Conservation (phyloP, 192 early-diverging fungal genomes). For the Coemansia javaensis region DNA sequence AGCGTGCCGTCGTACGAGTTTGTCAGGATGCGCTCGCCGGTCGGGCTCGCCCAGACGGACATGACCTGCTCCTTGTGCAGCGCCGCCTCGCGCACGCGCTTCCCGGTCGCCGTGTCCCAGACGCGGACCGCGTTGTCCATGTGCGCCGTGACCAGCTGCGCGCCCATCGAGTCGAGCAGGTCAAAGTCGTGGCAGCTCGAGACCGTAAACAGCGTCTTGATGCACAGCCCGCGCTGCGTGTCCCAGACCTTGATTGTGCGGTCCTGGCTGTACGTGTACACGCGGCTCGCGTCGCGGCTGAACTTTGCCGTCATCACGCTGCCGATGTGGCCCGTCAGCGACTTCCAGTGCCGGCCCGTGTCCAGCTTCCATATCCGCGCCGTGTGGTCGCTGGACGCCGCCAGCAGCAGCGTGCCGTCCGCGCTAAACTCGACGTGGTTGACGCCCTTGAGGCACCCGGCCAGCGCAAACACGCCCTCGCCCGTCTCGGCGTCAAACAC, state of each 20-base stretch:
- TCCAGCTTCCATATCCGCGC: slow-evolving; percentile 80
- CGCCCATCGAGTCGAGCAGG: slow-evolving; percentile 69
- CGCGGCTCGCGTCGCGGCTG: slow-evolving; percentile 65
- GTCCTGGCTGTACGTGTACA: slow-evolving; percentile 94
- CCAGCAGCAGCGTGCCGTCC: slow-evolving; percentile 50
- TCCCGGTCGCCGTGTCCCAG: slow-evolving; percentile 83
- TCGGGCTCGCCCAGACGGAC: slow-evolving; percentile 63
- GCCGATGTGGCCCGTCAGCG: slow-evolving; percentile 90
- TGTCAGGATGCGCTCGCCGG: slow-evolving; percentile 68
- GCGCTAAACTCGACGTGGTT: slow-evolving; percentile 64
- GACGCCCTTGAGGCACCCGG: slow-evolving; percentile 79
- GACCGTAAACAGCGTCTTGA: slow-evolving; percentile 85
- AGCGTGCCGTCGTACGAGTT: slow-evolving; percentile 93
- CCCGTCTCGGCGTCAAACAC: slow-evolving; percentile 75
- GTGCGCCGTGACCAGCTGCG: slow-evolving; percentile 85
- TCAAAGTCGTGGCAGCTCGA: slow-evolving; percentile 93
- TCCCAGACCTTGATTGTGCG: slow-evolving; percentile 97
- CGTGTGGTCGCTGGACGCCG: slow-evolving; percentile 86
- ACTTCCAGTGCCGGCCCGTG: slow-evolving; percentile 79
- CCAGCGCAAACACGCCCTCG: slow-evolving; percentile 55
- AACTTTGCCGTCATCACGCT: slow-evolving; percentile 89
- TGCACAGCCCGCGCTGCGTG: slow-evolving; percentile 81
- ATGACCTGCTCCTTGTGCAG: slow-evolving; percentile 89
- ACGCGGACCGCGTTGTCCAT: slow-evolving; percentile 88
- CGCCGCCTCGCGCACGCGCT: slow-evolving; percentile 76